Percentiles rank a stretch among this genome's conserved stretches.
Evolutionary conservation across 2,329 filamentous ascomycete species (phyloP).

Genomic region (Macrophomina tecta): DNA sequence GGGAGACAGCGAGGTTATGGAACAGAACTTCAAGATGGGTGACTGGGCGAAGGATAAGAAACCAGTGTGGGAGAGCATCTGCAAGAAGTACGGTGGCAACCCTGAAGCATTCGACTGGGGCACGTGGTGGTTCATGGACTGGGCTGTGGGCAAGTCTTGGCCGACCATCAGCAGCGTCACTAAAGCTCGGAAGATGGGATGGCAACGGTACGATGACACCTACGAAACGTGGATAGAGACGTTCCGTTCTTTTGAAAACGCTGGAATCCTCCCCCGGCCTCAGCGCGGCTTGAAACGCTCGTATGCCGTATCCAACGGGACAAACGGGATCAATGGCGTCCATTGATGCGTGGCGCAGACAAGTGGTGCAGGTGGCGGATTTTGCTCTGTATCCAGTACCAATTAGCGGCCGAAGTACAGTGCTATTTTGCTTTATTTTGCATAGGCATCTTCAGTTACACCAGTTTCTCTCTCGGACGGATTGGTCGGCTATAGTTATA

Average conservation of each 20-base stretch:
- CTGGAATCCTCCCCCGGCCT: not conserved
- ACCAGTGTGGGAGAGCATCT: not conserved
- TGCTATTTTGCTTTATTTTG: no score
- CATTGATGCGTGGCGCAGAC: not conserved
- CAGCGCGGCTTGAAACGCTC: not conserved
- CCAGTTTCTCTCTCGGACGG: no score
- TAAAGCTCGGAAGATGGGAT: not conserved
- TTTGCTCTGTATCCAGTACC: no score
- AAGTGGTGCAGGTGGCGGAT: no score
- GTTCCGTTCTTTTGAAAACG: constrained; percentile 6
- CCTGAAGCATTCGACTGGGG: not conserved
- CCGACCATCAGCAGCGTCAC: not conserved
- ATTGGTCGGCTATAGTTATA: not conserved
- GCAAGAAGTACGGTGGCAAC: not conserved
- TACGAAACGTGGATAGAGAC: constrained; percentile 5
- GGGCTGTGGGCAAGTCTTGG: constrained; percentile 5
- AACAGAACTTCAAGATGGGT: not conserved
- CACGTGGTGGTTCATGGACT: constrained; percentile 3
- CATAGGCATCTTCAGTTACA: no score
- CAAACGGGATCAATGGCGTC: not conserved
- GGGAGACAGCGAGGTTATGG: not conserved
- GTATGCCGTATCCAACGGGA: not conserved
- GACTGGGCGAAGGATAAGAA: constrained; percentile 7
- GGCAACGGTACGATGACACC: not conserved
- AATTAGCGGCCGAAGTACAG: no score